These are phyloP conservation scores for Plasmodium gonderi DNA, from an alignment of 169 alveolate genomes.

Conservation along the genomic window DNA sequence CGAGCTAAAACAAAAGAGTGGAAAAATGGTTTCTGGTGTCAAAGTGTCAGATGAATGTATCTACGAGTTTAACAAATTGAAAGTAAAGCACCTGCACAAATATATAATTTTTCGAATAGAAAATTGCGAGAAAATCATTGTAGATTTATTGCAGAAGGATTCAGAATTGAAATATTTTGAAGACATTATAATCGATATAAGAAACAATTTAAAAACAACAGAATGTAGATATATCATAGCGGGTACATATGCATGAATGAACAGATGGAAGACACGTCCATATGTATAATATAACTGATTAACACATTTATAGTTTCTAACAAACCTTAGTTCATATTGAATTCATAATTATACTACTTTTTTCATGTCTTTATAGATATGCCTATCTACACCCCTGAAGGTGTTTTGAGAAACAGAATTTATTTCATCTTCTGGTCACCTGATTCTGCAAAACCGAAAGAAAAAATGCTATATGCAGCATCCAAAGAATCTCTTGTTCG, in stretches of 20 bases:
- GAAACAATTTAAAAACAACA: constrained; percentile 35
- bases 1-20: background rate
- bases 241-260: constrained; percentile 11
- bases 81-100: constrained; percentile 67
- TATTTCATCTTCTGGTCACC: constrained; percentile 75
- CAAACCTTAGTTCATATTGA: too few relatives aligned
- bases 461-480: constrained; percentile 70
- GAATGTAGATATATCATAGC: constrained; percentile 75
- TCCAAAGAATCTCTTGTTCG: constrained; percentile 68
- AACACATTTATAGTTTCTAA: too few relatives aligned
- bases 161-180: constrained; percentile 22
- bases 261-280: background rate
- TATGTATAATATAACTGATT: too few relatives aligned
- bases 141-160: constrained; percentile 58
- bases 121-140: constrained; percentile 60
- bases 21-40: constrained; percentile 71
- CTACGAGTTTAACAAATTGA: constrained; percentile 62
- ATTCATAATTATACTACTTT: background rate
- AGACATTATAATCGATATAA: constrained; percentile 49
- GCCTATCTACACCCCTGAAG: constrained; percentile 73
- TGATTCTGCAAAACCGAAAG: constrained; percentile 56
- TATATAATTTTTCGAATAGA: constrained; percentile 59
- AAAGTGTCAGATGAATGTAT: constrained; percentile 68
- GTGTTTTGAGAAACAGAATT: constrained; percentile 63
- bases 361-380: constrained; percentile 18